Evolutionary conservation across 2,329 filamentous ascomycete species (phyloP).

Genomic region (Arthrinium puccinioides): DNA sequence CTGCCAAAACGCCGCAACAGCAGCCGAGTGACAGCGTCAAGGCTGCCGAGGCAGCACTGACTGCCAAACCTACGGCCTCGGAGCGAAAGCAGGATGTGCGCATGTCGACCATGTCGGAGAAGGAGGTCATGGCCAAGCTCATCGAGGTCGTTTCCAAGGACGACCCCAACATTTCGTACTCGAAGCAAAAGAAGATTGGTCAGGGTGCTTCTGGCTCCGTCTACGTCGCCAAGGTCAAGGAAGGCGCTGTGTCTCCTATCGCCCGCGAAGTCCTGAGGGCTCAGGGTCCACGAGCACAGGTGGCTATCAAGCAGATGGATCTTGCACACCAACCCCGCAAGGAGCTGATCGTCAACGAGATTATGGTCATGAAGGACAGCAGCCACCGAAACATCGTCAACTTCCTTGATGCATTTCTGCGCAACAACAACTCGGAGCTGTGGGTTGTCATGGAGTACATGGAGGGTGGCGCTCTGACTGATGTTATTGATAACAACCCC

Average conservation of each 20-base stretch:
- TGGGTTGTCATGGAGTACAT: slow-evolving; percentile 99
- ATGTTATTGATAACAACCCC: slow-evolving; percentile 97
- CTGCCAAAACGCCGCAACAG: slow-evolving; percentile 51
- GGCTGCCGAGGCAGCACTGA: slow-evolving; percentile 82
- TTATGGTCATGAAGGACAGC: slow-evolving; percentile 99
- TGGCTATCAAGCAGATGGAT: slow-evolving; percentile 99
- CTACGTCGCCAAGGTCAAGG: slow-evolving; percentile 94
- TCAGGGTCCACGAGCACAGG: slow-evolving; percentile 76
- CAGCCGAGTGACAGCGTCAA: slow-evolving; percentile 64
- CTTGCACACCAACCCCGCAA: slow-evolving; percentile 93
- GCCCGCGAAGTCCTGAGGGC: slow-evolving; percentile 72
- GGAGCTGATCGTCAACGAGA: slow-evolving; percentile 98
- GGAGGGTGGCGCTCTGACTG: slow-evolving; percentile 94
- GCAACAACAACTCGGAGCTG: slow-evolving; percentile 90
- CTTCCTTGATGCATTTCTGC: slow-evolving; percentile 92
- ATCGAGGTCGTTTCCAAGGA: slow-evolving; percentile 94
- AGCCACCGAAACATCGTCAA: slow-evolving; percentile 98
- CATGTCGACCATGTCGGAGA: slow-evolving; percentile 98
- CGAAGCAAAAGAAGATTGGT: slow-evolving; percentile 99
- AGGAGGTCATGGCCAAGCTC: slow-evolving; percentile 92
- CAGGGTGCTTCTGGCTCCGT: slow-evolving; percentile 97
- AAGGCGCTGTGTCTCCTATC: slow-evolving; percentile 72
- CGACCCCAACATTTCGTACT: slow-evolving; percentile 89
- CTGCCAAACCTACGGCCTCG: slow-evolving; percentile 65
- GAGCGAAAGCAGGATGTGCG: slow-evolving; percentile 86